Evolutionary conservation across 257 asterid genomes (phyloP).

Genomic region (Marsdenia floribunda): DNA sequence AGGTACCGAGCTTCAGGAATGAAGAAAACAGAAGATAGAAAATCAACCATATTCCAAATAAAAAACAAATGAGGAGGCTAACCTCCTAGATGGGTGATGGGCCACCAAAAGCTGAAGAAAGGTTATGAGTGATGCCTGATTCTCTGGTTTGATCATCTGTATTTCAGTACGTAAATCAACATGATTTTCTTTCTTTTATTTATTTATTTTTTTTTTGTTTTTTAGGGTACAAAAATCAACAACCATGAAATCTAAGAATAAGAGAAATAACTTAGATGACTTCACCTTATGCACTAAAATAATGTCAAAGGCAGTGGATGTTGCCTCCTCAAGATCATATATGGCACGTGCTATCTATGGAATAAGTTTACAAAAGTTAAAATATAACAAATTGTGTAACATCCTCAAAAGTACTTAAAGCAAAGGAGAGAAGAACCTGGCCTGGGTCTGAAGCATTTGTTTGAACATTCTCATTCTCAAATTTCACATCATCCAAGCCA

Average conservation of each 20-base stretch:
- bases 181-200: not conserved
- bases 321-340: constrained; percentile 94
- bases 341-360: constrained; percentile 78
- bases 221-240: not conserved
- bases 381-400: constrained; percentile 14
- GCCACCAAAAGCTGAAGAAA: constrained; percentile 88
- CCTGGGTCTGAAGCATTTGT: constrained; percentile 55
- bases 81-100: constrained; percentile 97
- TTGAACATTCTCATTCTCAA: constrained; percentile 63
- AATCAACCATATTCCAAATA: constrained; percentile 5
- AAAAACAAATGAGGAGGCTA: constrained; percentile 8
- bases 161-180: constrained; percentile 11
- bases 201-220: not conserved
- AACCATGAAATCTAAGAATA: not conserved
- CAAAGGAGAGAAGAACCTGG: constrained; percentile 50
- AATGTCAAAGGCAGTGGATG: constrained; percentile 68
- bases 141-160: constrained; percentile 81
- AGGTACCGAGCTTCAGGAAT: constrained; percentile 18
- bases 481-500: constrained; percentile 66
- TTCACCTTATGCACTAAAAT: constrained; percentile 67
- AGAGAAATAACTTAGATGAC: not conserved
- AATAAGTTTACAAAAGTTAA: constrained; percentile 23
- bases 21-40: constrained; percentile 9
- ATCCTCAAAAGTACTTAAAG: constrained; percentile 12
- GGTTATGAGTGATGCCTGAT: constrained; percentile 55